Evolutionary conservation across 140 eudicot genomes (phyloP).

Genomic region (Erigeron philadelphicus): DNA sequence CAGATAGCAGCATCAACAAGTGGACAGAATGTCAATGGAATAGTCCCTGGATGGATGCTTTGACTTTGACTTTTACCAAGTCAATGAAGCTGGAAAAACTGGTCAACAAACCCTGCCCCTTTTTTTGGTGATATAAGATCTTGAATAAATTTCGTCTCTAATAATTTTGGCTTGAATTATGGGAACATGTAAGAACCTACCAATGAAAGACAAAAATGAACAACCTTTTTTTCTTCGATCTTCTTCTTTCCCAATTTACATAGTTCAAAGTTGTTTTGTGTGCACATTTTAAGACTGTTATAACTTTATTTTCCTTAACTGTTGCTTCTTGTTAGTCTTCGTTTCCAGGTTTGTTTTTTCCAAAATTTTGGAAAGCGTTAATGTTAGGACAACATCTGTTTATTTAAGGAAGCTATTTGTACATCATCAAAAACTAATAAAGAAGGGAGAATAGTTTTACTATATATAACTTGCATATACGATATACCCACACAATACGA

Average conservation of each 20-base stretch:
- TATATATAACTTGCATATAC: too few species aligned
- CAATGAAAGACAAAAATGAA: constrained; percentile 30
- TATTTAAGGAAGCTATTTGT: too few species aligned
- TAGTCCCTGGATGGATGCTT: constrained; percentile 80
- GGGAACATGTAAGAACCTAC: constrained; percentile 34
- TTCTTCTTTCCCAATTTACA: constrained; percentile 18
- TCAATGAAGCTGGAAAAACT: constrained; percentile 32
- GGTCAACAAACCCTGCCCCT: constrained; percentile 21
- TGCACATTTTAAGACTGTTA: constrained; percentile 21
- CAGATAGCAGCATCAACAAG: constrained; percentile 51
- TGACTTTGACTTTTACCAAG: constrained; percentile 29
- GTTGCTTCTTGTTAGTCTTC: background rate
- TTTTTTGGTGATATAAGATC: constrained; percentile 34
- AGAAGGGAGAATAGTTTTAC: too few species aligned
- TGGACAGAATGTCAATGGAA: constrained; percentile 54
- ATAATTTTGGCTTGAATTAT: constrained; percentile 30
- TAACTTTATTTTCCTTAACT: constrained; percentile 5
- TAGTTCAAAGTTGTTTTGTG: constrained; percentile 24
- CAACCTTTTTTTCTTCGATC: constrained; percentile 6
- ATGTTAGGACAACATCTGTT: background rate
- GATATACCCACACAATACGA: too few species aligned
- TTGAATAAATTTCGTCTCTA: constrained; percentile 25
- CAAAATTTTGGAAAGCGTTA: background rate
- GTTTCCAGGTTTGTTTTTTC: constrained; percentile 1
- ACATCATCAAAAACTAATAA: too few species aligned